These are phyloP conservation scores for Hypoxylon fuscum DNA, from an alignment of 495 filamentous ascomycete species.

Conservation along the genomic window DNA sequence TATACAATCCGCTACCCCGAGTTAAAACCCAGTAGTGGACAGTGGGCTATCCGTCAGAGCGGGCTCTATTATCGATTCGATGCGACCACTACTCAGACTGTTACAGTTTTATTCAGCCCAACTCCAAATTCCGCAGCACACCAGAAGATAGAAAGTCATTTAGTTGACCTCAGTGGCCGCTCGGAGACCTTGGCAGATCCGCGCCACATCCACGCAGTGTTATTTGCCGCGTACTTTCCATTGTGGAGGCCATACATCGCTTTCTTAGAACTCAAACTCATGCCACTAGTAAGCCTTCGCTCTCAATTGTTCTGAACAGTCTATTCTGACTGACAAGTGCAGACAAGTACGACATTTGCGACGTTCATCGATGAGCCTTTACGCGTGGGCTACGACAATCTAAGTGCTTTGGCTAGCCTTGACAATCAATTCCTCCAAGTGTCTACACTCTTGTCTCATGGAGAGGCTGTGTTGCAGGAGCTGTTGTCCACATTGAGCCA, in stretches of 20 bases:
- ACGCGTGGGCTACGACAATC: slow-evolving; percentile 46
- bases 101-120: slow-evolving; percentile 52
- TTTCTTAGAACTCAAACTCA: slow-evolving; percentile 45
- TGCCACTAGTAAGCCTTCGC: slow-evolving; percentile 43
- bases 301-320: no score
- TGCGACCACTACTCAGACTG: slow-evolving; percentile 34
- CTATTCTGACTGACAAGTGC: slow-evolving; percentile 2
- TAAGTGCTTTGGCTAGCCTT: slow-evolving; percentile 41
- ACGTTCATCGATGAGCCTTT: slow-evolving; percentile 46
- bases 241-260: slow-evolving; percentile 53
- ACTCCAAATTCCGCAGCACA: slow-evolving; percentile 43
- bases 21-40: slow-evolving; percentile 41
- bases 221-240: slow-evolving; percentile 51
- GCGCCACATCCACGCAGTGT: slow-evolving; percentile 46
- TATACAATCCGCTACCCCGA: slow-evolving; percentile 56
- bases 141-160: slow-evolving; percentile 28
- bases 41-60: slow-evolving; percentile 56
- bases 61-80: slow-evolving; percentile 55
- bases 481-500: slow-evolving; percentile 24
- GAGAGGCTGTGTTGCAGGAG: slow-evolving; percentile 40
- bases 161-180: slow-evolving; percentile 15
- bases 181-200: slow-evolving; percentile 21
- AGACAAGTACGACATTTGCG: slow-evolving; percentile 41
- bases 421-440: slow-evolving; percentile 44
- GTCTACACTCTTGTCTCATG: slow-evolving; percentile 35